Conservation (phyloP, 2,329 filamentous ascomycete genomes). For the Pseudomassariella vexata region DNA sequence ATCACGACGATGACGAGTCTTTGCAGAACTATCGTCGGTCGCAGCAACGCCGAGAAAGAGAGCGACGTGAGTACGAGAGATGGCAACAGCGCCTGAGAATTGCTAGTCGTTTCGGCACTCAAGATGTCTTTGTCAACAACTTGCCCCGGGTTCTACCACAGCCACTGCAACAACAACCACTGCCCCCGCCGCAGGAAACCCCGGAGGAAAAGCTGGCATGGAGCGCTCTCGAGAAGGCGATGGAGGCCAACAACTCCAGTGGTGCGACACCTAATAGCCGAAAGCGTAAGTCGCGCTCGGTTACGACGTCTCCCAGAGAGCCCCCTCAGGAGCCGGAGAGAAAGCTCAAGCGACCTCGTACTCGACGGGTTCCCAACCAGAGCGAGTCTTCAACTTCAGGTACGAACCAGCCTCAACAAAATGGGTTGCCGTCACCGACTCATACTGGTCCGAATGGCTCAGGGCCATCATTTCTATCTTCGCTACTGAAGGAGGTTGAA, state of each 20-base stretch:
- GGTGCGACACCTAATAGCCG: conserved; percentile 42
- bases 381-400: conserved; percentile 36
- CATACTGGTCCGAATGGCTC: conserved; percentile 14
- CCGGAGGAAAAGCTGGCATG: conserved; percentile 79
- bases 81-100: conserved; percentile 84
- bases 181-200: conserved; percentile 58
- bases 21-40: conserved; percentile 48
- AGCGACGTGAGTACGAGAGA: conserved; percentile 54
- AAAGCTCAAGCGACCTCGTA: conserved; percentile 82
- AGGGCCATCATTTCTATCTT: conserved; percentile 74
- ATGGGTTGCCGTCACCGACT: conserved; percentile 6
- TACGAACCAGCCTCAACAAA: too few species aligned
- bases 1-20: conserved; percentile 70
- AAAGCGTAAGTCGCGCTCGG: conserved; percentile 69
- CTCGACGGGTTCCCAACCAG: conserved; percentile 55
- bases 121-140: conserved; percentile 63
- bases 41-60: conserved; percentile 46
- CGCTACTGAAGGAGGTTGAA: conserved; percentile 83
- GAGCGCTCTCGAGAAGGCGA: conserved; percentile 83
- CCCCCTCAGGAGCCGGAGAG: conserved; percentile 67
- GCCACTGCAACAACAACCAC: conserved; percentile 47
- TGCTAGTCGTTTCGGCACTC: conserved; percentile 72
- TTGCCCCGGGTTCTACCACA: conserved; percentile 54
- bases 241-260: conserved; percentile 56
- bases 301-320: conserved; percentile 65